These are phyloP conservation scores for Vaccinium macrocarpon DNA, from an alignment of 148 eudicot genomes.

Conservation along the genomic window DNA sequence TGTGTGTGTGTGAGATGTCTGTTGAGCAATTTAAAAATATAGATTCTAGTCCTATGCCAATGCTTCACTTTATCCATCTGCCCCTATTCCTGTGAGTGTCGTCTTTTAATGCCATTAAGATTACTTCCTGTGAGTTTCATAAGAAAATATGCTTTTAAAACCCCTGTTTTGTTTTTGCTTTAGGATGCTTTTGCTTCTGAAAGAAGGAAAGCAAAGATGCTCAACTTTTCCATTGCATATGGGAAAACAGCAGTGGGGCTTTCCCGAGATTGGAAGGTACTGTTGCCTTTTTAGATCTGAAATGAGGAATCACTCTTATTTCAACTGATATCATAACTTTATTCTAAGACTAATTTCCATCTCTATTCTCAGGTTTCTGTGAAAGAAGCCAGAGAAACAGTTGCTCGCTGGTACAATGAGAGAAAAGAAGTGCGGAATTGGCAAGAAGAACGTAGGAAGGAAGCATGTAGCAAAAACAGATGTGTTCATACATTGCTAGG, in stretches of 20 bases:
- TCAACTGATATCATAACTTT: background rate
- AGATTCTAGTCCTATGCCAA: background rate
- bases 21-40: background rate
- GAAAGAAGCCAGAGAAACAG: conserved; percentile 86
- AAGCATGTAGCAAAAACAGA: conserved; percentile 41
- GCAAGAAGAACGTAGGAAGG: conserved; percentile 70
- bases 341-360: background rate
- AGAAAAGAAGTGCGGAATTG: conserved; percentile 76
- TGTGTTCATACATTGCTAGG: conserved; percentile 85
- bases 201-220: conserved; percentile 99
- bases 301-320: background rate
- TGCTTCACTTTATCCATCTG: background rate
- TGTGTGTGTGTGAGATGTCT: background rate
- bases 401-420: conserved; percentile 87
- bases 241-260: conserved; percentile 90
- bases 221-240: conserved; percentile 98
- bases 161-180: conserved; percentile 4
- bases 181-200: conserved; percentile 96
- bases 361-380: conserved; percentile 63
- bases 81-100: background rate
- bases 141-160: background rate
- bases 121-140: background rate
- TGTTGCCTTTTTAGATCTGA: background rate
- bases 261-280: conserved; percentile 97
- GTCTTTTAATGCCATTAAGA: background rate